Percentiles rank a stretch among this genome's conserved stretches.
phyloP scores from a whole-genome alignment of 2,329 filamentous ascomycete genomes.

The Huntiella bhutanensis region DNA sequence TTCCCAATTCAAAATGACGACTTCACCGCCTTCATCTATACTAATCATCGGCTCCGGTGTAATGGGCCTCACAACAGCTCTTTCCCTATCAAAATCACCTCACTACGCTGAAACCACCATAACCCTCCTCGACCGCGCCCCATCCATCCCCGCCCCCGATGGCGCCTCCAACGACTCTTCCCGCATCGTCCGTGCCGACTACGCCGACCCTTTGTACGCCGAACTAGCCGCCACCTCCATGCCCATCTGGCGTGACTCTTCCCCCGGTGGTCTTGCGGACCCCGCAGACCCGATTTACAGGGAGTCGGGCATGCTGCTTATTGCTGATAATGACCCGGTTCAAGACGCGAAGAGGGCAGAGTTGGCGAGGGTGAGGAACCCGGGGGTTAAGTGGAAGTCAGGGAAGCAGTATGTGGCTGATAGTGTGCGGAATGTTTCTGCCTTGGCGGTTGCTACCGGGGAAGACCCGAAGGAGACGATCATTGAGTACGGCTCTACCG shows the following conservation, averaged over 20 bases:
- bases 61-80: slow-evolving; percentile 43
- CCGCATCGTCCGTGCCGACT: slow-evolving; percentile 54
- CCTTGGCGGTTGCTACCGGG: slow-evolving; percentile 24
- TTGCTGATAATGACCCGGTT: slow-evolving; percentile 27
- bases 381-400: slow-evolving; percentile 29
- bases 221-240: slow-evolving; percentile 54
- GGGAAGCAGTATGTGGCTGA: slow-evolving; percentile 39
- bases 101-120: slow-evolving; percentile 33
- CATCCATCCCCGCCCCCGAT: slow-evolving; percentile 41
- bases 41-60: slow-evolving; percentile 52
- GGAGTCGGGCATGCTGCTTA: slow-evolving; percentile 49
- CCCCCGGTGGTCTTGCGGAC: slow-evolving; percentile 28
- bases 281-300: slow-evolving; percentile 43
- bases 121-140: slow-evolving; percentile 39
- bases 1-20: neutral
- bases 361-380: slow-evolving; percentile 44
- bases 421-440: slow-evolving; percentile 42
- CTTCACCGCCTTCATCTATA: slow-evolving; percentile 23
- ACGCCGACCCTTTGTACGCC: slow-evolving; percentile 61
- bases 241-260: slow-evolving; percentile 42
- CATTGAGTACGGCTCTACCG: slow-evolving; percentile 24
- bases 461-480: slow-evolving; percentile 22
- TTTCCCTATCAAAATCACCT: slow-evolving; percentile 45
- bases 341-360: slow-evolving; percentile 28
- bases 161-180: slow-evolving; percentile 43